These are phyloP conservation scores for Baeospora myosura DNA, from an alignment of 1,284 basidiomycete genomes.

Conservation along the genomic window DNA sequence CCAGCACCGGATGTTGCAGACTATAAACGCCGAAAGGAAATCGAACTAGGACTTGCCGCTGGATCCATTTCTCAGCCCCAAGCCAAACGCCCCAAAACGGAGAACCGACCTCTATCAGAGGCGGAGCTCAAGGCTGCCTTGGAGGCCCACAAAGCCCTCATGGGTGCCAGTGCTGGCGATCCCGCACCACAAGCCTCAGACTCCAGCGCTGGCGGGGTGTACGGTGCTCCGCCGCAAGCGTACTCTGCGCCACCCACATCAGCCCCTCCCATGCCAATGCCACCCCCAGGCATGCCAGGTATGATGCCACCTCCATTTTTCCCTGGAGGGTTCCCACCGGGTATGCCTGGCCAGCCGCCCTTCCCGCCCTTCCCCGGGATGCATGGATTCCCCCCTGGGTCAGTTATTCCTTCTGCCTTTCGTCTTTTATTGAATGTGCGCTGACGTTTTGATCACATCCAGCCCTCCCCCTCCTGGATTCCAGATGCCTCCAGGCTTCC, in stretches of 20 bases:
- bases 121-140: constrained; percentile 83
- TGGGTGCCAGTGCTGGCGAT: constrained; percentile 59
- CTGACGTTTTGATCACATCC: constrained; percentile 13
- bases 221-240: constrained; percentile 60
- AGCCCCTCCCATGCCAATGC: constrained; percentile 32
- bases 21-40: constrained; percentile 91
- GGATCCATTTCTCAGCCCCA: constrained; percentile 74
- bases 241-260: constrained; percentile 52
- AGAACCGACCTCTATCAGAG: constrained; percentile 75
- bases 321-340: constrained; percentile 23
- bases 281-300: constrained; percentile 26
- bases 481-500: constrained; percentile 29
- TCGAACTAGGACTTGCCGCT: constrained; percentile 80
- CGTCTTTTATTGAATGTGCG: constrained; percentile 8
- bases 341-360: constrained; percentile 27
- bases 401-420: constrained; percentile 10
- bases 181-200: constrained; percentile 29
- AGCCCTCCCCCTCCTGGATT: constrained; percentile 41
- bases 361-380: constrained; percentile 19
- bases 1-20: constrained; percentile 90
- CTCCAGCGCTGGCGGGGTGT: constrained; percentile 46
- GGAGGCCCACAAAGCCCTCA: constrained; percentile 85
- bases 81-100: constrained; percentile 76
- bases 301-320: constrained; percentile 23
- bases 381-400: constrained; percentile 21